Base-by-base conservation (phyloP, 306 rosid species). In the Castanospermum australe region DNA sequence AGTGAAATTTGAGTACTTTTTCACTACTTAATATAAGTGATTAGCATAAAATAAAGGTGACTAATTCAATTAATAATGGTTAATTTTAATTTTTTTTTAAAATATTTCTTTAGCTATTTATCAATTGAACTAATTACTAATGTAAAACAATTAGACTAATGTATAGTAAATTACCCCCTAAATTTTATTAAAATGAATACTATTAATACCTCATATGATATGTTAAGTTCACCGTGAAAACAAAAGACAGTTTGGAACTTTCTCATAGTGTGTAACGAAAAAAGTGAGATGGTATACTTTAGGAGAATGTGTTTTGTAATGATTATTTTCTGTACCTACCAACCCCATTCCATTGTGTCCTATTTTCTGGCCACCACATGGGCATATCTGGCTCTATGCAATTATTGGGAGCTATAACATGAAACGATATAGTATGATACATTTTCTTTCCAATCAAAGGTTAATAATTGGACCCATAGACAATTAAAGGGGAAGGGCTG, bases 311-410 rank as follows among this genome's bases (percentile, higher is more conserved):
- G 89, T 82, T 80, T 28, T 79, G 75, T 28, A 75, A 74, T 86
- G 84, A 90, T 87, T 85, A 88, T 84, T 85, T 88, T 81, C 85
- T 74, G 78, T 51, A 79, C 67, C 85, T 72, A 64, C 84, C 85
- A 84, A 82, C 79, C 75, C 88, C 87, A 86, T 84, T 71, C 81
- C 85, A 83, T 42, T 79, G 79, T 55, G 75, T 76, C 51, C 86
- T 80, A 82, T 84, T 76, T 47, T 60, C 30, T 48, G 76, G 80
- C 73, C 81, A 85, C 67, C 91, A 92, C 95, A 89, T 90, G 97
- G 90, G 85, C 77, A 79, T 84, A 84, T 81, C 90, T 87, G 91
- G 86, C 93, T 59, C 54, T 66, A 39, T 77, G 75, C 84, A 87
- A 84, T 79, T 66, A 81, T 77, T 50, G 75, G 60, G 67, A 75